Evolutionary conservation across 164 flowering plant species (phyloP).

Genomic region (Vitis rotundifolia): DNA sequence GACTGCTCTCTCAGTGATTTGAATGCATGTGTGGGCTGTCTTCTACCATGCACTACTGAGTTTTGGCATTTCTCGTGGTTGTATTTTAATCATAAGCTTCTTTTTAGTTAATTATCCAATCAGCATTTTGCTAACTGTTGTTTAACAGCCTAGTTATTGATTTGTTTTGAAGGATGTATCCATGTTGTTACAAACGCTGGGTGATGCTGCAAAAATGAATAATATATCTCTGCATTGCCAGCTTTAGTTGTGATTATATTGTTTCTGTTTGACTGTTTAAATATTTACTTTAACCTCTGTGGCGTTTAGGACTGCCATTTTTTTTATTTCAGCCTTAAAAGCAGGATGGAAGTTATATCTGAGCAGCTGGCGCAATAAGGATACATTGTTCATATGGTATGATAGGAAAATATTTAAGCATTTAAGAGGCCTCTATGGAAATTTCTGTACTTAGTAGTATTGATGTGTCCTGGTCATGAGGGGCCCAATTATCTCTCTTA

Average conservation of each 20-base stretch:
- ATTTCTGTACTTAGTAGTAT: conserved; percentile 4
- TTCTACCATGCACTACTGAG: too few species aligned
- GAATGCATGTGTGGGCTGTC: too few species aligned
- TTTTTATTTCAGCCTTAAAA: conserved; percentile 67
- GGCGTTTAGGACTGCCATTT: conserved; percentile 47
- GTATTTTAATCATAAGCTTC: too few species aligned
- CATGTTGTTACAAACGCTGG: not conserved
- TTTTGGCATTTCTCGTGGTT: too few species aligned
- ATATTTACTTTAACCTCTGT: conserved; percentile 32
- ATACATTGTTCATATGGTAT: conserved; percentile 65
- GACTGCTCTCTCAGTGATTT: too few species aligned
- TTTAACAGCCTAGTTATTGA: too few species aligned
- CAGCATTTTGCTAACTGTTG: too few species aligned
- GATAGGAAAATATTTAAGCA: conserved; percentile 63
- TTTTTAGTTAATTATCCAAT: too few species aligned
- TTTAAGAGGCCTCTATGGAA: conserved; percentile 38
- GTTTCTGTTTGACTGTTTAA: conserved; percentile 19
- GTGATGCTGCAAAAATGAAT: not conserved
- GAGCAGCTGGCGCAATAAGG: conserved; percentile 63
- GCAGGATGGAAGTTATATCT: conserved; percentile 65
- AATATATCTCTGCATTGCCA: not conserved
- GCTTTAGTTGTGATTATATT: not conserved
- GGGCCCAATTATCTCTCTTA: not conserved
- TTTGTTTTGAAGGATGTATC: too few species aligned
- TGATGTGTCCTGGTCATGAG: not conserved